Evolutionary conservation across 768 basidiomycete genomes (phyloP), one percentile per base, ranked within the genome.

Genomic region (Exsudoporus frostii): DNA sequence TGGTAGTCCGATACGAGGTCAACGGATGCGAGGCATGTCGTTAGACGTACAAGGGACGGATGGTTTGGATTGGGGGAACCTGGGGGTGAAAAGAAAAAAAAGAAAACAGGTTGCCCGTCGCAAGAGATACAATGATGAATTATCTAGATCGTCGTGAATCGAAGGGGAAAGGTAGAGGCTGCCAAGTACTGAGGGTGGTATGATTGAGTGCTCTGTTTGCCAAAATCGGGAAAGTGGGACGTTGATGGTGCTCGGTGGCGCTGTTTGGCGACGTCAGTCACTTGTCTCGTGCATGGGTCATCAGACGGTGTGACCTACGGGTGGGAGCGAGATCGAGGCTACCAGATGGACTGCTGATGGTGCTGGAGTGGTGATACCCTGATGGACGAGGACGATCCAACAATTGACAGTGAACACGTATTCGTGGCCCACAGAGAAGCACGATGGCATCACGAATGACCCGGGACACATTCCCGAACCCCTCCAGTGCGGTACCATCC

Each of bases 1-100:
- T 53, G 51, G 63, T 15, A 52, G 42, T 39, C 27, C 34, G 13
- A 25, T 38, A 47, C 54, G 59, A 50, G 25, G 22, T 45, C 24
- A 32, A 11, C 63, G 58, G 57, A 56, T 1, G 42, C 3, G 33
- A 27, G 51, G 29, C 45, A 5, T 15, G 46, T 25, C 3, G n/a
- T 11, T 20, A 27, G 36, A 29, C 24, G 32, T 30, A 30, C 36
- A 7, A 27, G 30, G 14, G 15, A n/a, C 5, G 2, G 19, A 20
- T 11, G n/a, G 30, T 6, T 22, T 32, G 25, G 27, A 14, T 44
- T 7, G 4, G 3, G 5, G 1, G 19, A 13, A 22, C 37, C 15
- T 43, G n/a, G 10, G 30, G 20, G 42, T 43, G 17, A 15, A 24
- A 19, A 15, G 43, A 40, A 20, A 7, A n/a, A 19, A 22, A 41